Conservation (phyloP, 768 basidiomycete species). For the Steccherinum ochraceum region DNA sequence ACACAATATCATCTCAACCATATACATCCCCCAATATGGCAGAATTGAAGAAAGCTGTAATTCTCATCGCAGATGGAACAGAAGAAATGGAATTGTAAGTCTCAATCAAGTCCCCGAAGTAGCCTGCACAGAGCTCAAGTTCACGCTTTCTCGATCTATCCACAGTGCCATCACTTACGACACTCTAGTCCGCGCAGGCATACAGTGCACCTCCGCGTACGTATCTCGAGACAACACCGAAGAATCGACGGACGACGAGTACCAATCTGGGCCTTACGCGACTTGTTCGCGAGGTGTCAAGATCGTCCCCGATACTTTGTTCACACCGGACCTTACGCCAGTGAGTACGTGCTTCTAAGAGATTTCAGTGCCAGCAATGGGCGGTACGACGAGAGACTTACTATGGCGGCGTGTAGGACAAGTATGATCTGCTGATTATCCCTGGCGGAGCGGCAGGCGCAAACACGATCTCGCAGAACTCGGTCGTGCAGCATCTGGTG, state of each 20-base stretch:
- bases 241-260: slow-evolving; percentile 15
- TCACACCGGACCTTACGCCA: slow-evolving; percentile 20
- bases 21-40: not conserved
- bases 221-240: slow-evolving; percentile 26
- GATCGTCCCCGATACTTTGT: slow-evolving; percentile 57
- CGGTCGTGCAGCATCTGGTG: slow-evolving; percentile 57
- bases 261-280: slow-evolving; percentile 39
- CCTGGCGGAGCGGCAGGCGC: slow-evolving; percentile 80
- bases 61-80: slow-evolving; percentile 76
- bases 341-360: slow-evolving; percentile 8
- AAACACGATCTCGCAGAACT: slow-evolving; percentile 56
- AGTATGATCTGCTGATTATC: slow-evolving; percentile 63
- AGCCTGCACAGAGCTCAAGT: not conserved
- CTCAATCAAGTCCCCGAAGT: not conserved
- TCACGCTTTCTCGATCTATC: not conserved
- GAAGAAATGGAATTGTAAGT: slow-evolving; percentile 88
- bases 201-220: slow-evolving; percentile 60
- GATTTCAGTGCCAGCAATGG: not conserved
- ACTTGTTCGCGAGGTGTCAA: slow-evolving; percentile 69
- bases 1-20: too few species aligned
- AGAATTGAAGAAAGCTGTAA: slow-evolving; percentile 36
- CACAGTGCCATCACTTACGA: slow-evolving; percentile 75
- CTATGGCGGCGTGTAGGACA: slow-evolving; percentile 35
- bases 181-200: slow-evolving; percentile 72
- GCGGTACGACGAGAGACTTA: slow-evolving; percentile 1